Evolutionary conservation across 805 yeast genomes (phyloP).

Genomic region (Metschnikowia henanensis): DNA sequence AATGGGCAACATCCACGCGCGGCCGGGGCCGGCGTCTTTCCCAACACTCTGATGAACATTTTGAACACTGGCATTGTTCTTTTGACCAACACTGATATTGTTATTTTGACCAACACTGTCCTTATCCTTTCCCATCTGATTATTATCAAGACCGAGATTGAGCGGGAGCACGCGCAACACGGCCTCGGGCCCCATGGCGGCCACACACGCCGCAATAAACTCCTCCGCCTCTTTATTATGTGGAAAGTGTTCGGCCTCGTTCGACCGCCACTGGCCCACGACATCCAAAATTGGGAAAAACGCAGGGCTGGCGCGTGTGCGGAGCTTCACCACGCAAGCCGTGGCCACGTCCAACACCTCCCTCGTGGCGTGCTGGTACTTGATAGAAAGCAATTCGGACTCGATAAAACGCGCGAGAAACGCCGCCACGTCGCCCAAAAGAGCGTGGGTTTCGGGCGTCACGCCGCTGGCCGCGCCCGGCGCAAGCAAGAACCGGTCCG

Average conservation of each 20-base stretch:
- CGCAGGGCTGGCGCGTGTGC: slow-evolving; percentile 69
- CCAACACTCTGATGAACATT: no score
- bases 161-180: slow-evolving; percentile 77
- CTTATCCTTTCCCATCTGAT: no score
- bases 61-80: no score
- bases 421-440: slow-evolving; percentile 52
- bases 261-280: slow-evolving; percentile 85
- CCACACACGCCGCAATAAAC: slow-evolving; percentile 75
- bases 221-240: slow-evolving; percentile 74
- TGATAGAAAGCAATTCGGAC: slow-evolving; percentile 64
- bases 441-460: slow-evolving; percentile 50
- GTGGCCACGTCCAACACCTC: slow-evolving; percentile 71
- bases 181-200: slow-evolving; percentile 82
- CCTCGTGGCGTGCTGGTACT: slow-evolving; percentile 72
- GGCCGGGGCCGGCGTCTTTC: no score
- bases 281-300: slow-evolving; percentile 63
- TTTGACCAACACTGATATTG: no score
- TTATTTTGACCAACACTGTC: no score
- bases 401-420: slow-evolving; percentile 52
- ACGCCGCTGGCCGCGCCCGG: slow-evolving; percentile 45
- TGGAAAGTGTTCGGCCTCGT: slow-evolving; percentile 67
- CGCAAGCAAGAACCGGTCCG: slow-evolving; percentile 54
- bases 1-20: slow-evolving; percentile 94
- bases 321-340: slow-evolving; percentile 60
- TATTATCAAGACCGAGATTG: no score